phyloP scores from a whole-genome alignment of 176 grass and related monocot species.

The Neostapfia colusana region DNA sequence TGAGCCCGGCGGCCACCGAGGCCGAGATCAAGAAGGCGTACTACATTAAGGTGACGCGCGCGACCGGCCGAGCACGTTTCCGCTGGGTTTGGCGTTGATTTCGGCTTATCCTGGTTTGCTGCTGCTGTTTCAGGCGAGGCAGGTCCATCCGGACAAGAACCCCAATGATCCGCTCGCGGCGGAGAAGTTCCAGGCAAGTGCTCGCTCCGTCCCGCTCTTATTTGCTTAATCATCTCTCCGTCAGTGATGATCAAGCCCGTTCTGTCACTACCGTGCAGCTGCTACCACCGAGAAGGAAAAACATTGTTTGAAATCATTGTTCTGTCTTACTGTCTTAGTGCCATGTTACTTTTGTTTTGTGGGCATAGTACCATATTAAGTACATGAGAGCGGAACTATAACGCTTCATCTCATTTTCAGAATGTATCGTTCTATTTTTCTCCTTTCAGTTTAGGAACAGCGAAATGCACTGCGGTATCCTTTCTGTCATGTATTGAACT shows the following conservation, averaged over 20 bases:
- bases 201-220: not conserved
- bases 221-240: not conserved
- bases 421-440: not conserved
- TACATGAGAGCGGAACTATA: not conserved
- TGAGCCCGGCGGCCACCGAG: constrained; percentile 72
- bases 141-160: constrained; percentile 97
- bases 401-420: not conserved
- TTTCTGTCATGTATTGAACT: not conserved
- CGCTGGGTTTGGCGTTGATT: not conserved
- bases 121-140: constrained; percentile 69
- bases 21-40: constrained; percentile 93
- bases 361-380: not conserved
- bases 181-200: constrained; percentile 76
- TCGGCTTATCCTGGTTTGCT: constrained; percentile 13
- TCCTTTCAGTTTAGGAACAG: not conserved
- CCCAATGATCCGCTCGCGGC: constrained; percentile 79
- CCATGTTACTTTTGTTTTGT: not conserved
- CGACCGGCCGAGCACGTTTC: not conserved
- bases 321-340: not conserved
- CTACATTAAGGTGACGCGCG: constrained; percentile 66
- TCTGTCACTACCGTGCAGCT: not conserved
- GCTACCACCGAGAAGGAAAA: not conserved
- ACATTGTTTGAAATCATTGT: not conserved
- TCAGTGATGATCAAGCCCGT: not conserved
- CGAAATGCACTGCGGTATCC: not conserved